Base-by-base conservation (phyloP, 2,329 filamentous ascomycete species). In the Diaporthe destruens region DNA sequence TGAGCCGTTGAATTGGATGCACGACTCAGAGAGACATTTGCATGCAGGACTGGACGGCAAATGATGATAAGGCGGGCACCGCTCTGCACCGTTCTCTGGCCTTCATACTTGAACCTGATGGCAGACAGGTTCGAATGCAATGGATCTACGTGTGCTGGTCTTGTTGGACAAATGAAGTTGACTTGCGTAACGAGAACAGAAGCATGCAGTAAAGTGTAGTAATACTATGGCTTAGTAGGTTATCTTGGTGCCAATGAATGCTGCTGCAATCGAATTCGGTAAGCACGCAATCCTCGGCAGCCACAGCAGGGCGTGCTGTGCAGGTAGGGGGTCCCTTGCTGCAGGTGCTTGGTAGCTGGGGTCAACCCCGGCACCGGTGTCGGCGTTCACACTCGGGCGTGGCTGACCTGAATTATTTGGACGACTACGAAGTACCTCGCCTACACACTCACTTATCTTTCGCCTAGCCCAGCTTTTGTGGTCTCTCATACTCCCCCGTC, bases 291-390 rank as follows among this genome's bases (percentile, higher is more conserved):
- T 74, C 16, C 44, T 47, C 34, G 59, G 59, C 59, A n/a, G 42
- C 42, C 5, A 25, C 6, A 7, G 23, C 6, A 29, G n/a, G 59
- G 25, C 29, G 47, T 32, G 3, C n/a, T n/a, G n/a, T 2, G 25
- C 4, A 12, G 29, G 29, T 32, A 12, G n/a, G 20, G 25, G 47
- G 59, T n/a, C 59, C 25, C 44, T 51, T 36, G 11, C 18, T 51
- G 44, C 59, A 65, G 59, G 20, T 49, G 9, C n/a, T n/a, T n/a
- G n/a, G n/a, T n/a, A n/a, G 44, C n/a, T 68, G 66, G 56, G 54
- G 44, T 5, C 56, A 20, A 5, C 69, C 66, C 71, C 67, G 71
- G 71, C 44, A 66, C 73, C 73, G 73, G 71, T 69, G 56, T 74
- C 72, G 72, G 72, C 70, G 57, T 57, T 36, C 25, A 39, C 29